These are phyloP conservation scores for Wallacemonas sp. DNA, from an alignment of 208 protist genomes.

Conservation along the genomic window DNA sequence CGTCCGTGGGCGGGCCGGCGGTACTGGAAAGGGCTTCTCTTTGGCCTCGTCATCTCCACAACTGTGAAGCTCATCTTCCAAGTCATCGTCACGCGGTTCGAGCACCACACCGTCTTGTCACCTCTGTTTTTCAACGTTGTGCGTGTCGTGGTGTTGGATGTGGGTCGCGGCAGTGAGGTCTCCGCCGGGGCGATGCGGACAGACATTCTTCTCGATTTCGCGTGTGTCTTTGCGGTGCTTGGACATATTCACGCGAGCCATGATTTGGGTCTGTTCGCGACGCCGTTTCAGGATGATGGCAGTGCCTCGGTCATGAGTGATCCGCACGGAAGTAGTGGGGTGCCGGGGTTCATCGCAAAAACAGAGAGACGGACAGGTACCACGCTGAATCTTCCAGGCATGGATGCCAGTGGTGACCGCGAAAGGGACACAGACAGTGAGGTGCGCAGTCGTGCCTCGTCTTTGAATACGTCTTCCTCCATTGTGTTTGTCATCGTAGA, in stretches of 20 bases:
- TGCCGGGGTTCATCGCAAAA: too few relatives aligned
- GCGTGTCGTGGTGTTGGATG: slow-evolving; percentile 3
- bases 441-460: too few relatives aligned
- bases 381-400: too few relatives aligned
- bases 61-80: slow-evolving; percentile 33
- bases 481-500: too few relatives aligned
- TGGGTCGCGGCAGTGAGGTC: slow-evolving; percentile 2
- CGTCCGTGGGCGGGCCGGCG: slow-evolving; percentile 35
- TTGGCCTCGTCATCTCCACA: slow-evolving; percentile 25
- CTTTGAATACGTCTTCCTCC: too few relatives aligned
- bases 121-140: neutral
- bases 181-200: slow-evolving; percentile 18
- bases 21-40: slow-evolving; percentile 26
- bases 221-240: neutral
- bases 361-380: too few relatives aligned
- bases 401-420: too few relatives aligned
- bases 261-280: slow-evolving; percentile 7
- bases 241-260: slow-evolving; percentile 3
- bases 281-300: neutral
- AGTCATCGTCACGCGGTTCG: slow-evolving; percentile 19
- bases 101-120: neutral
- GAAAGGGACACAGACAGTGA: too few relatives aligned
- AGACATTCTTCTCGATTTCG: slow-evolving; percentile 28
- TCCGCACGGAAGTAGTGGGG: too few relatives aligned
- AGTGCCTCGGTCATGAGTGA: neutral